Percentiles rank a stretch among this genome's conserved stretches.
These are phyloP conservation scores for Teratosphaeria zuluensis DNA, from an alignment of 2,329 filamentous ascomycete genomes.

Conservation along the genomic window DNA sequence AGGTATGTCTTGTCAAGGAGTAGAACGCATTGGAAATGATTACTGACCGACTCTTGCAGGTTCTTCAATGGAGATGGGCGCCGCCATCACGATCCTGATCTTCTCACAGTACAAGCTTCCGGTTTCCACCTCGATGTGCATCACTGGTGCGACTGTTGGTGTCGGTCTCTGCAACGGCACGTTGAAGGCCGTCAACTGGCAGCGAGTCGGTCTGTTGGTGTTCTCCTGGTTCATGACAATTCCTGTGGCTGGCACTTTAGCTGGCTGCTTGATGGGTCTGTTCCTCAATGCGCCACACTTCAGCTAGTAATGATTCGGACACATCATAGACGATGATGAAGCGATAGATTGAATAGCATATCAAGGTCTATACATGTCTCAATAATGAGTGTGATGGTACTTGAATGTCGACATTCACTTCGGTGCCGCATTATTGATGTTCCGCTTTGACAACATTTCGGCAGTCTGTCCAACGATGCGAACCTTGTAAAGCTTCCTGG, in stretches of 20 bases:
- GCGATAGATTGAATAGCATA: neutral
- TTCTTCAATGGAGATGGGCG: constrained; percentile 52
- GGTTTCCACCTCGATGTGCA: constrained; percentile 57
- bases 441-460: neutral
- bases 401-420: neutral
- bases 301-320: neutral
- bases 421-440: neutral
- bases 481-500: neutral
- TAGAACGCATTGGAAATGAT: neutral
- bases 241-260: constrained; percentile 47
- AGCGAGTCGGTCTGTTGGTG: constrained; percentile 52
- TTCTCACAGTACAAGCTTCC: constrained; percentile 54
- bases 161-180: constrained; percentile 53
- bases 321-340: neutral
- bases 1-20: constrained; percentile 24
- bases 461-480: neutral
- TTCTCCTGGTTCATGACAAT: constrained; percentile 53
- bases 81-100: constrained; percentile 53
- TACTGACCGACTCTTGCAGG: neutral
- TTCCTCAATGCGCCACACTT: constrained; percentile 50
- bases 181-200: constrained; percentile 52
- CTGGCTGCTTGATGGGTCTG: constrained; percentile 52
- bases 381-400: no score
- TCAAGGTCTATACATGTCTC: neutral
- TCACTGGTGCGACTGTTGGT: constrained; percentile 52